phyloP scores from a whole-genome alignment of 2,329 filamentous ascomycete genomes.

The Microthyrium microscopicum region DNA sequence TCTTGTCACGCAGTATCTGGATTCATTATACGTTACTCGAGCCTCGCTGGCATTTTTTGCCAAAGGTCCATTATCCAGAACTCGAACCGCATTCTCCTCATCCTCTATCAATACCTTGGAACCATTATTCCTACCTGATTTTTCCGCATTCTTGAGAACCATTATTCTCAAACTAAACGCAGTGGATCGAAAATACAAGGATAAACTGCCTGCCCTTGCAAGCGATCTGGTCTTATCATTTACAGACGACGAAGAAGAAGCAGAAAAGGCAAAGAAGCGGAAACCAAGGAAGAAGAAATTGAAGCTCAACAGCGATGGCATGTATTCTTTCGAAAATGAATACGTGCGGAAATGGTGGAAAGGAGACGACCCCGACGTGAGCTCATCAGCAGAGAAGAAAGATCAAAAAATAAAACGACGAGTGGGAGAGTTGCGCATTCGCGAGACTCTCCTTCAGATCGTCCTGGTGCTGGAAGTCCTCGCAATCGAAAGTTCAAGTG shows the following conservation, averaged over 20 bases:
- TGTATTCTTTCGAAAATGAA: constrained; percentile 50
- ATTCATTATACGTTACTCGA: constrained; percentile 34
- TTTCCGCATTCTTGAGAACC: constrained; percentile 52
- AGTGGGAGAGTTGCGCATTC: constrained; percentile 48
- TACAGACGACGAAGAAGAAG: constrained; percentile 23
- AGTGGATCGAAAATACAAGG: constrained; percentile 67
- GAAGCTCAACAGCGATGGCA: constrained; percentile 49
- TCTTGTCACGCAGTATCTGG: constrained; percentile 21
- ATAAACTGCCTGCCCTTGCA: constrained; percentile 48
- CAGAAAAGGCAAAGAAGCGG: constrained; percentile 22
- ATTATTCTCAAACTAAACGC: constrained; percentile 49
- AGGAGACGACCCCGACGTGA: no score
- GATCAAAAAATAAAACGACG: constrained; percentile 43
- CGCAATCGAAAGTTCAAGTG: constrained; percentile 41
- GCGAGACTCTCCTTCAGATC: constrained; percentile 68
- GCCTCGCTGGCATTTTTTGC: constrained; percentile 70
- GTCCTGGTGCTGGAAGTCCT: constrained; percentile 64
- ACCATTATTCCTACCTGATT: constrained; percentile 37
- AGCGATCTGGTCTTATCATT: constrained; percentile 31
- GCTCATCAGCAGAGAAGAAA: constrained; percentile 16
- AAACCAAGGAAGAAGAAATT: constrained; percentile 40
- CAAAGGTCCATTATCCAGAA: constrained; percentile 63
- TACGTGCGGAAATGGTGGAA: constrained; percentile 56
- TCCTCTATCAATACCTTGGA: constrained; percentile 29
- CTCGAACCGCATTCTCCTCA: constrained; percentile 45